Percentiles rank a stretch among this genome's conserved stretches.
Evolutionary conservation across 2,329 filamentous ascomycete genomes (phyloP).

Genomic region (Trichoderma sp.): DNA sequence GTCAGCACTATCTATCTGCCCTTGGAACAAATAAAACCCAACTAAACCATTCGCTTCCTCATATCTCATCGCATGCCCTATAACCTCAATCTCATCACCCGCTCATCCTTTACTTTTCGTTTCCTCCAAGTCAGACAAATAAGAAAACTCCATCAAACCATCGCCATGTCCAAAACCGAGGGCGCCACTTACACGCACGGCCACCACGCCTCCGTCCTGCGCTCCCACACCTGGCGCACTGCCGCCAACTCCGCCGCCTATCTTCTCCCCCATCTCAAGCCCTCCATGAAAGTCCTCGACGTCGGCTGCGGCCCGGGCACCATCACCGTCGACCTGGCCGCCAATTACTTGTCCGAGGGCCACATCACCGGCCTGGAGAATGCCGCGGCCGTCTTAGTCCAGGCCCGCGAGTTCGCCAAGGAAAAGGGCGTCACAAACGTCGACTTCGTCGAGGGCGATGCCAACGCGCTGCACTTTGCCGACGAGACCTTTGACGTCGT

Average conservation of each 20-base stretch:
- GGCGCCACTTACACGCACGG: conserved; percentile 44
- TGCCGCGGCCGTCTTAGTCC: conserved; percentile 39
- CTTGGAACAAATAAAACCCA: not conserved
- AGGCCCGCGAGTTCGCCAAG: conserved; percentile 37
- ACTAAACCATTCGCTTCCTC: not conserved
- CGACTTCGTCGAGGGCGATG: conserved; percentile 41
- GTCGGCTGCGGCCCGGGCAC: conserved; percentile 54
- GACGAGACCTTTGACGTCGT: conserved; percentile 48
- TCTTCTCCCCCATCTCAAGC: conserved; percentile 47
- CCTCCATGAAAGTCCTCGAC: conserved; percentile 48
- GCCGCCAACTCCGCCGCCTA: conserved; percentile 48
- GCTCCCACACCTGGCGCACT: conserved; percentile 47
- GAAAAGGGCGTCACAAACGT: conserved; percentile 40
- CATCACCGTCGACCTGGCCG: conserved; percentile 48
- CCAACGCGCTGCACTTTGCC: conserved; percentile 40
- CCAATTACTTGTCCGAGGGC: conserved; percentile 42
- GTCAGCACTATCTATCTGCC: not conserved
- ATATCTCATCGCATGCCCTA: not conserved
- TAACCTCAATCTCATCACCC: not conserved
- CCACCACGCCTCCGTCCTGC: conserved; percentile 45
- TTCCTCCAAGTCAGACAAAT: not conserved
- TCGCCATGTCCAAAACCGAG: conserved; percentile 21
- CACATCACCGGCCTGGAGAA: conserved; percentile 46
- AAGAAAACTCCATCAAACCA: not conserved
- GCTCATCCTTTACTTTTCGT: not conserved